Conservation (phyloP, 139 green algal genomes). For the Nannochloris sp. region DNA sequence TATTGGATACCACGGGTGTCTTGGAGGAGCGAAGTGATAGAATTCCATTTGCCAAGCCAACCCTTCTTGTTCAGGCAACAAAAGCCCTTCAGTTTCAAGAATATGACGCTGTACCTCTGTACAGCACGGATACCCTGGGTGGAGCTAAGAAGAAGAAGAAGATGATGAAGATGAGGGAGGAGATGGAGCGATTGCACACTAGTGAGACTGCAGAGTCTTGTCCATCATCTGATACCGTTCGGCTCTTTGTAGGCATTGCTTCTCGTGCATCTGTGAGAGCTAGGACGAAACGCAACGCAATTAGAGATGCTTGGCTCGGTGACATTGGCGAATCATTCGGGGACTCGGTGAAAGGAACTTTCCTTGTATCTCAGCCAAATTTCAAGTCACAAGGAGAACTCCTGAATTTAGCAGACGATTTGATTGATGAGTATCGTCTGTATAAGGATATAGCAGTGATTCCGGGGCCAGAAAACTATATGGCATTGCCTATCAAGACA, state of each 20-base stretch:
- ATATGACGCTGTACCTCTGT: neutral
- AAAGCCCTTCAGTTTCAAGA: neutral
- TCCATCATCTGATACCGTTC: constrained; percentile 6
- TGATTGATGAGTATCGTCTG: constrained; percentile 15
- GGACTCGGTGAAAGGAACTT: constrained; percentile 11
- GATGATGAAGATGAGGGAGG: neutral
- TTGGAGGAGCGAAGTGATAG: neutral
- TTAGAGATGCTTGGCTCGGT: constrained; percentile 21
- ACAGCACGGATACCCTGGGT: neutral
- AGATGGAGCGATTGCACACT: neutral
- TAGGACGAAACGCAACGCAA: constrained; percentile 16
- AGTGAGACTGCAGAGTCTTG: neutral
- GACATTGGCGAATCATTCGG: neutral
- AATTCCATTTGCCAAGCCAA: neutral
- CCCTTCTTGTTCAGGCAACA: neutral
- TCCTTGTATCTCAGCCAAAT: constrained; percentile 34
- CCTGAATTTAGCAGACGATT: constrained; percentile 14
- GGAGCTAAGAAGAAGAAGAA: neutral
- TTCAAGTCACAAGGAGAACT: constrained; percentile 2
- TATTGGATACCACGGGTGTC: neutral
- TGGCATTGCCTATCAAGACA: constrained; percentile 48
- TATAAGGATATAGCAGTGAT: constrained; percentile 26
- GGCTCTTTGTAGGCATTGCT: constrained; percentile 29
- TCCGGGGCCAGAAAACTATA: constrained; percentile 31
- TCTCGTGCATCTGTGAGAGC: constrained; percentile 15